Percentiles rank a stretch among this genome's conserved stretches.
phyloP scores from a whole-genome alignment of 495 filamentous ascomycete genomes.

The Penicillium soppii region DNA sequence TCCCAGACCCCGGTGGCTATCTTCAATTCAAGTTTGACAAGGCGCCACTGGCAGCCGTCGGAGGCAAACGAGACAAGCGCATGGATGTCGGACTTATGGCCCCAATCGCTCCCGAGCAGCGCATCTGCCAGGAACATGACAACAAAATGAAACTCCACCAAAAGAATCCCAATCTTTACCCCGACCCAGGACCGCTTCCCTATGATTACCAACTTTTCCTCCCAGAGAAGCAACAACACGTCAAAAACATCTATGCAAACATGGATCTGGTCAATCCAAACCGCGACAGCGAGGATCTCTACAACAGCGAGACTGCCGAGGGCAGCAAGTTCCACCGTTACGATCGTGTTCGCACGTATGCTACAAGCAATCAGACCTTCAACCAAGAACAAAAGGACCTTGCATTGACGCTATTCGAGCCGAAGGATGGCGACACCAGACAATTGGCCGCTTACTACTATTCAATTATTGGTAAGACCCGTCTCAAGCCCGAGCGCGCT shows the following conservation, averaged over 20 bases:
- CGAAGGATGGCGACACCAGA: conserved; percentile 45
- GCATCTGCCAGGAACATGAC: conserved; percentile 46
- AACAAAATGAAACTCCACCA: conserved; percentile 59
- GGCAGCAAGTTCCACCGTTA: conserved; percentile 62
- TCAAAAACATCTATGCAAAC: conserved; percentile 66
- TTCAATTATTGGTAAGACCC: conserved; percentile 71
- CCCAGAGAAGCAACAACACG: conserved; percentile 53
- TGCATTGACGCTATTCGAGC: conserved; percentile 62
- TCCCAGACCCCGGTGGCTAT: conserved; percentile 84
- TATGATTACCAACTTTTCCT: conserved; percentile 85
- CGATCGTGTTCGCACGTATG: conserved; percentile 78
- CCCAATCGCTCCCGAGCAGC: conserved; percentile 55
- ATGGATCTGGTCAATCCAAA: conserved; percentile 70
- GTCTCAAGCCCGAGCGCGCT: conserved; percentile 57
- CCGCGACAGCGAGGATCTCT: conserved; percentile 64
- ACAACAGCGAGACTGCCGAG: conserved; percentile 54
- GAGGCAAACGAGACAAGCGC: conserved; percentile 68
- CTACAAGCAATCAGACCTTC: conserved; percentile 69
- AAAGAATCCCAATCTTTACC: conserved; percentile 58
- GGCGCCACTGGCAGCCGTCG: conserved; percentile 64
- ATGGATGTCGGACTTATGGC: conserved; percentile 78
- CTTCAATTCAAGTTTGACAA: conserved; percentile 86
- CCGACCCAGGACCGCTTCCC: conserved; percentile 57
- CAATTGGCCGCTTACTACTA: conserved; percentile 87
- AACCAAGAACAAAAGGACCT: conserved; percentile 55